Evolutionary conservation across 169 alveolate species (phyloP).

Genomic region (Cryptosporidium viatorum): DNA sequence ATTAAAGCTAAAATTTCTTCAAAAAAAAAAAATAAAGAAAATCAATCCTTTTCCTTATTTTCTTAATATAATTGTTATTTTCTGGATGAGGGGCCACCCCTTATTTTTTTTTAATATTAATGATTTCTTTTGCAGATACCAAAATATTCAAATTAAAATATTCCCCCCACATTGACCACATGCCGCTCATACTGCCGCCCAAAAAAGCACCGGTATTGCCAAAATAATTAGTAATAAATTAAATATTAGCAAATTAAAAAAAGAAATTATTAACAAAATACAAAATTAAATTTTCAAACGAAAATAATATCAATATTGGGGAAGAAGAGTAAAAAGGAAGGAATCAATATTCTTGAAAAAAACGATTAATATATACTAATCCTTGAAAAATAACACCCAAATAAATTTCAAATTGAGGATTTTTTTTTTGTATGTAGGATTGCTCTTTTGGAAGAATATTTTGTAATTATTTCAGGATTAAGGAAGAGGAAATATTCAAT

Average conservation of each 20-base stretch:
- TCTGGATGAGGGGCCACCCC: not conserved
- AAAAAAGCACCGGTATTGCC: constrained; percentile 16
- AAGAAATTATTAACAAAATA: not conserved
- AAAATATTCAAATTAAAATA: constrained; percentile 1
- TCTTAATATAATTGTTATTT: not conserved
- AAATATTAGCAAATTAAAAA: not conserved
- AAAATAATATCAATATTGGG: not conserved
- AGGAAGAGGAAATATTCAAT: not conserved
- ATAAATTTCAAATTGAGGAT: not conserved
- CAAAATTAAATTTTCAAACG: not conserved
- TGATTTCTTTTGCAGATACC: constrained; percentile 1
- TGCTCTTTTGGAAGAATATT: not conserved
- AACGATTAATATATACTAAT: not conserved
- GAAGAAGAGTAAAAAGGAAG: not conserved
- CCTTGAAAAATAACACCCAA: not conserved
- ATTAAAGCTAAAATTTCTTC: not conserved
- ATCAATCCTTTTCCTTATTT: not conserved
- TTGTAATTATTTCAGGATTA: not conserved
- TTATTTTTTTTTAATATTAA: not conserved
- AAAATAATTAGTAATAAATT: not conserved
- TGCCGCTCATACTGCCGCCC: constrained; percentile 14
- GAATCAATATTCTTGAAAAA: not conserved
- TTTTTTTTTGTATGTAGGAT: not conserved
- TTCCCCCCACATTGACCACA: not conserved
- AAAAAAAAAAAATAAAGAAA: not conserved